Evolutionary conservation across 768 basidiomycete genomes (phyloP), one percentile per base, ranked within the genome.

Genomic region (Boletus subcaerulescens): DNA sequence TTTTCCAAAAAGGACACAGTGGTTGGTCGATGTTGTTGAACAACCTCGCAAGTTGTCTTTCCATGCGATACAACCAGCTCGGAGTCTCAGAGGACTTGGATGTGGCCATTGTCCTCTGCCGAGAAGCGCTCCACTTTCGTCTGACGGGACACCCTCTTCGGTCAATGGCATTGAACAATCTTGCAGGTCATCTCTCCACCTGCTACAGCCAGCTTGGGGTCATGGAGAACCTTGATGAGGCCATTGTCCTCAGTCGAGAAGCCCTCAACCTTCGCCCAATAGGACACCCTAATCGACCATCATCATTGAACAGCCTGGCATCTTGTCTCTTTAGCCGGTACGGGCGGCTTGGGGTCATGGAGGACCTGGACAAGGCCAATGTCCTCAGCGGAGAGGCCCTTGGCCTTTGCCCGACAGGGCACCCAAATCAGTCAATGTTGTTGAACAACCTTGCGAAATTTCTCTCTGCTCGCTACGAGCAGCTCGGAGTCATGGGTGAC

Each of bases 301-400:
- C 2, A 9, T 42, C 48, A 8, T 45, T 57, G 22, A 52, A 44
- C 13, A 48, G 36, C 38, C 55, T 59, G 10, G 57, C 44, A 4
- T 5, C 0, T 14, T 7, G 5, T 36, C 45, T 29, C 12, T 47
- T n/a, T 11, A 20, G 26, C 36, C 41, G 57, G 13, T 56, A 46
- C 11, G 11, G 26, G n/a, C 35, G 55, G 1, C 20, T 45, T 3
- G 48, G 48, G 15, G 17, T 0, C 22, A 22, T 12, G 15, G 4
- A 12, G 7, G 35, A 36, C 15, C 35, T 36, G 12, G 35, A 36
- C 13, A 15, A 14, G 35, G 35, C 35, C 35, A 36, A 15, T 36
- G 35, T 15, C 5, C 35, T 36, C 15, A 15, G 15, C 13, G 13
- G 14, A 36, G 35, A 36, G 15, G 35, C 35, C 12, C 35, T 14